Evolutionary conservation across 805 yeast genomes (phyloP), one percentile per base, ranked within the genome.

Genomic region (Candida verbasci): DNA sequence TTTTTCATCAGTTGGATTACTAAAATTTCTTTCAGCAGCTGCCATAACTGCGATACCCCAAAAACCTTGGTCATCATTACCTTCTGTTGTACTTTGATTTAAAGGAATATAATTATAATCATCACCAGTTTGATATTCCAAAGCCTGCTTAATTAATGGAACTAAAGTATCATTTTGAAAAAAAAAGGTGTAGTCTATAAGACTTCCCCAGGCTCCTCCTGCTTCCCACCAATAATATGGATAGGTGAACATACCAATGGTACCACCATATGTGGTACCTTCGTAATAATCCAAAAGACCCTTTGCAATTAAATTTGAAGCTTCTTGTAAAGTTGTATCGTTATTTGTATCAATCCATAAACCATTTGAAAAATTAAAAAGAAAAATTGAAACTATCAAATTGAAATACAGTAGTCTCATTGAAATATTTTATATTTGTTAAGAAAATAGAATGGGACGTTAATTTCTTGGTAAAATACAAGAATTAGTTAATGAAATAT

Each of bases 141-240:
- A 56, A 3, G 95, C 84, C 24, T 71, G 65, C 49, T 74, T 70
- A 37, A 86, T 71, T 24, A 72, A 39, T 9, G 70, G 68, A 29
- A 73, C 82, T 49, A 77, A 85, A 1, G 89, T 76, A 44, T 72
- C 74, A 56, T 89, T 83, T 25, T 81, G 74, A 56, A 86, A 76
- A 55, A 70, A 81, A 47, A 56, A 79, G 64, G 86, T 72, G 59
- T 84, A 82, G 56, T 88, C 96, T 29, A 91, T 53, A 72, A 91
- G 65, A 14, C 84, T 70, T 7, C 96, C 95, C 86, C 88, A 87
- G 2, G 91, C 96, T 42, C 89, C 95, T 47, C 97, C 97, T 8
- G 97, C 95, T 64, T 88, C 87, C 97, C 97, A 89, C 98, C 97
- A 91, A 70, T 91, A 91, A 70, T 91, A 89, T 0, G 97, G 97